These are phyloP conservation scores for Sugiyamaella lignohabitans DNA, from an alignment of 805 yeast genomes.

Conservation along the genomic window DNA sequence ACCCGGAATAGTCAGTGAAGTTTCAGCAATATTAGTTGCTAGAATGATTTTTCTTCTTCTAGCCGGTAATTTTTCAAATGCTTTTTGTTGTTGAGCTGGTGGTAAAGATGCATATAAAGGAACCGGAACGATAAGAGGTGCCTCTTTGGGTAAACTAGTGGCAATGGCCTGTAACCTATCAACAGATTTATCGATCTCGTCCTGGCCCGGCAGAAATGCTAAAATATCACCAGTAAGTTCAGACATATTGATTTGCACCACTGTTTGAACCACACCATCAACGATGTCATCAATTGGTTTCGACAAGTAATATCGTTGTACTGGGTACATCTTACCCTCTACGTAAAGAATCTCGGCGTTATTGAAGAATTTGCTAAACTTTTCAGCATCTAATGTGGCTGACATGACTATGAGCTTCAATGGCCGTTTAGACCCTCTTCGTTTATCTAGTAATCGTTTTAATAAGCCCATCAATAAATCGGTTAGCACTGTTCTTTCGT, in stretches of 20 bases:
- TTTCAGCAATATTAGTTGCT: conserved; percentile 96
- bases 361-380: conserved; percentile 70
- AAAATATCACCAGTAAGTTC: conserved; percentile 88
- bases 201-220: conserved; percentile 93
- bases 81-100: conserved; percentile 71
- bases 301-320: conserved; percentile 59
- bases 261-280: conserved; percentile 66
- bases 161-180: conserved; percentile 50
- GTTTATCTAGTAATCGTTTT: conserved; percentile 47
- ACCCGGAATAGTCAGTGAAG: conserved; percentile 93
- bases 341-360: conserved; percentile 75
- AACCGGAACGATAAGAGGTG: conserved; percentile 67
- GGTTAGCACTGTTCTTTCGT: conserved; percentile 88
- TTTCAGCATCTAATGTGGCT: conserved; percentile 90
- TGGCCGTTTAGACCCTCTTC: conserved; percentile 38
- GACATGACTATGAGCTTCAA: conserved; percentile 84
- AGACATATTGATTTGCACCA: conserved; percentile 68
- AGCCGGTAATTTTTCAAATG: conserved; percentile 61
- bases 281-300: conserved; percentile 74
- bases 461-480: conserved; percentile 86
- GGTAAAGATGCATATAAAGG: conserved; percentile 95
- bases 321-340: conserved; percentile 87
- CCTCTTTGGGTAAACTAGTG: conserved; percentile 61
- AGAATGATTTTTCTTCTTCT: conserved; percentile 77
- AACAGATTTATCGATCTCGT: conserved; percentile 86